phyloP scores from a whole-genome alignment of 768 basidiomycete species.

The Phanerochaete sordida region DNA sequence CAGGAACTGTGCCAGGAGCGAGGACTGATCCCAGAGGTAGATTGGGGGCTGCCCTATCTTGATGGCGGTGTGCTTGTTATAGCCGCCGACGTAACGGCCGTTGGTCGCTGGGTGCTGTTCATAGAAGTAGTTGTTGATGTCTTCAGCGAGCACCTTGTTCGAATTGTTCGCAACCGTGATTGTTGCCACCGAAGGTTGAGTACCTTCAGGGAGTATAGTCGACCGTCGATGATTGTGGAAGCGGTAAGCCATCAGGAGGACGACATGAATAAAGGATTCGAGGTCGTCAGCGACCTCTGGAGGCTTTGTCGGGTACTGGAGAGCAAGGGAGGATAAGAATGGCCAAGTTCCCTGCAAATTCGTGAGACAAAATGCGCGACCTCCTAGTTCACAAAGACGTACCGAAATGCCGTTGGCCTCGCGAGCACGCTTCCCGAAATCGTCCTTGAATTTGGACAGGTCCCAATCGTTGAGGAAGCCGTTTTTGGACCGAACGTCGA shows the following conservation, averaged over 20 bases:
- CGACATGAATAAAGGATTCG: not conserved
- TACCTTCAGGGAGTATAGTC: too few species aligned
- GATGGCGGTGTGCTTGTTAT: not conserved
- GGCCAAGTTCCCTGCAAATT: not conserved
- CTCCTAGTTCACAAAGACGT: not conserved
- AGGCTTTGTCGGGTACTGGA: not conserved
- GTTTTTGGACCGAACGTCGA: not conserved
- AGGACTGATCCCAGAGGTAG: not conserved
- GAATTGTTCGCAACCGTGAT: not conserved
- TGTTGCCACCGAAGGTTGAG: too few species aligned
- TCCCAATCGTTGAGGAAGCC: conserved; percentile 13
- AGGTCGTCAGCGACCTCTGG: not conserved
- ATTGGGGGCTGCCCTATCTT: not conserved
- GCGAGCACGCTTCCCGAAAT: not conserved
- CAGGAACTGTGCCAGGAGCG: not conserved
- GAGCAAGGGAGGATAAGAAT: not conserved
- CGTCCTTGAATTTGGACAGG: conserved; percentile 9
- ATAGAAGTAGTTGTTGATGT: not conserved
- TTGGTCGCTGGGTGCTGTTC: not conserved
- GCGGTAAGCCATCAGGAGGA: not conserved
- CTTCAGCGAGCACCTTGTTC: not conserved
- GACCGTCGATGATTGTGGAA: too few species aligned
- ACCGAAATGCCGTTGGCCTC: not conserved
- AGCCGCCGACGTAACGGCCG: not conserved
- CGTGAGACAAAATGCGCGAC: not conserved